Conservation (phyloP, 129 eudicot species). For the Flaveria robusta region DNA sequence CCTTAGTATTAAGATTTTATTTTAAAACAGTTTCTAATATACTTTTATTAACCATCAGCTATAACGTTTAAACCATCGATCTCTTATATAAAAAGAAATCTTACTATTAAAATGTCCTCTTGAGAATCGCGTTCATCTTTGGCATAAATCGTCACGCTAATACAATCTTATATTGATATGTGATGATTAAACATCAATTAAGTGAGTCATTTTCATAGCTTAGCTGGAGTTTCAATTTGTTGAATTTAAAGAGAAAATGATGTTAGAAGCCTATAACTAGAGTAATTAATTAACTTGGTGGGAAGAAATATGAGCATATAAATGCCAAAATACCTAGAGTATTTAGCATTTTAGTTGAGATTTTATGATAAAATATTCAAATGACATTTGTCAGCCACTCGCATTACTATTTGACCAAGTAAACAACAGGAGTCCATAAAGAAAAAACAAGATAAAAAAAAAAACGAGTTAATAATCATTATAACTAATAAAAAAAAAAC, state of each 20-base stretch:
- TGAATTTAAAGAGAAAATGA: slow-evolving; percentile 21
- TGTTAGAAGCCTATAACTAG: slow-evolving; percentile 12
- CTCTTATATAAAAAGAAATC: no score
- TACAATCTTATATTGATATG: not conserved
- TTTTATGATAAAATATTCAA: slow-evolving; percentile 5
- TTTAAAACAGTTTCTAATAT: no score
- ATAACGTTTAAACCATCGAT: no score
- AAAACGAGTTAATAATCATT: not conserved
- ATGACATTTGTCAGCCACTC: slow-evolving; percentile 13
- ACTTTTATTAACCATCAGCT: no score
- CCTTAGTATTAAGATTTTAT: no score
- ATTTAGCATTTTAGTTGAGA: not conserved
- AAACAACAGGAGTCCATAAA: not conserved
- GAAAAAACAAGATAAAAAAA: not conserved
- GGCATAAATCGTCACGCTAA: not conserved
- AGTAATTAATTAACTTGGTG: slow-evolving; percentile 13
- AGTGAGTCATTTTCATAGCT: slow-evolving; percentile 27
- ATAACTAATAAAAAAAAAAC: no score
- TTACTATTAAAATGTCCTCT: no score
- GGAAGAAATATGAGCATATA: slow-evolving; percentile 6
- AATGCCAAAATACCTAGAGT: slow-evolving; percentile 4
- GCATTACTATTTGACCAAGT: slow-evolving; percentile 7
- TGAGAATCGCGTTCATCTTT: no score
- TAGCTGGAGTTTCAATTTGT: slow-evolving; percentile 10
- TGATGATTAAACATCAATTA: slow-evolving; percentile 4